Percentiles rank a stretch among this genome's conserved stretches.
Evolutionary conservation across 1,284 basidiomycete species (phyloP).

Genomic region (Ustilago curta): DNA sequence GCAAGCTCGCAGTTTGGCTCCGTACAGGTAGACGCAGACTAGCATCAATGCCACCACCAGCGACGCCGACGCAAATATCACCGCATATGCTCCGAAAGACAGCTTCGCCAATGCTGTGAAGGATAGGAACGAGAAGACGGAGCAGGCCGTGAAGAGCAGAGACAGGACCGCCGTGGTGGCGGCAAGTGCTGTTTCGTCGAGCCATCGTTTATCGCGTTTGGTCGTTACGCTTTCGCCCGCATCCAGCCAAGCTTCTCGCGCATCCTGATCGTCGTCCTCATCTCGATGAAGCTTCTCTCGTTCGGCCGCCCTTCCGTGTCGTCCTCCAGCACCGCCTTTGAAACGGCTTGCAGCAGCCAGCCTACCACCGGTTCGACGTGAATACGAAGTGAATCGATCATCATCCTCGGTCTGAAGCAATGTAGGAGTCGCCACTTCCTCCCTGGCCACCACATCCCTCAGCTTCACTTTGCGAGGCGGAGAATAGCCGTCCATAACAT

Average conservation of each 20-base stretch:
- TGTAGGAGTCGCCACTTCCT: constrained; percentile 30
- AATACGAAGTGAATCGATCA: constrained; percentile 41
- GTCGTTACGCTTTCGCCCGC: constrained; percentile 20
- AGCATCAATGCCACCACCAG: constrained; percentile 17
- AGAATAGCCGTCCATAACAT: constrained; percentile 41
- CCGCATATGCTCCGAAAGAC: constrained; percentile 23
- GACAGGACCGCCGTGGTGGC: constrained; percentile 16
- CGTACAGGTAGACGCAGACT: constrained; percentile 40
- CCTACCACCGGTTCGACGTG: constrained; percentile 23
- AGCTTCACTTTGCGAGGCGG: constrained; percentile 28
- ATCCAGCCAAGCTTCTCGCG: constrained; percentile 27
- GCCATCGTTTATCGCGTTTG: constrained; percentile 39
- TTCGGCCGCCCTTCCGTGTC: constrained; percentile 12
- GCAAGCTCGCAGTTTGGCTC: constrained; percentile 18
- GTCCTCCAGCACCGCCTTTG: constrained; percentile 18
- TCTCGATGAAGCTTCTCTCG: background rate
- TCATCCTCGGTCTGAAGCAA: constrained; percentile 28
- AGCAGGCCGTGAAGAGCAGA: constrained; percentile 29
- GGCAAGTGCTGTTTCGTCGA: constrained; percentile 39
- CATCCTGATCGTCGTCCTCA: background rate
- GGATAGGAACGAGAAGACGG: constrained; percentile 22
- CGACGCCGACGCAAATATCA: constrained; percentile 39
- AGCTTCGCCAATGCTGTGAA: constrained; percentile 20
- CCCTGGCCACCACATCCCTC: constrained; percentile 39
- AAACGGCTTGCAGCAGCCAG: constrained; percentile 19